Conservation (phyloP, 805 yeast genomes). For the Priceomyces carsonii region DNA sequence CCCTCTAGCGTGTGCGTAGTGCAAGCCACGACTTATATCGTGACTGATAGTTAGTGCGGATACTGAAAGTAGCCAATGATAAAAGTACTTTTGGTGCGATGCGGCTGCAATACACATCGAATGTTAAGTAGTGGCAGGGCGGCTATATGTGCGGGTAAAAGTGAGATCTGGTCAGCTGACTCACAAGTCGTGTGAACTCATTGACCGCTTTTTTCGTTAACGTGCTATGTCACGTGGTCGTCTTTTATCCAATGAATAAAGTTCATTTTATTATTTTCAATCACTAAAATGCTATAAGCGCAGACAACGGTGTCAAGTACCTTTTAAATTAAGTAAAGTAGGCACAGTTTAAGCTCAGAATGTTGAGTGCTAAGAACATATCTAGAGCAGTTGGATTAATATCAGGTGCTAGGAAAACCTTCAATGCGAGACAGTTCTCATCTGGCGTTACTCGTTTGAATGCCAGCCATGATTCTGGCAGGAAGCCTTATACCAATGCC, state of each 20-base stretch:
- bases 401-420: constrained; percentile 3
- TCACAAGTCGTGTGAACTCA: no score
- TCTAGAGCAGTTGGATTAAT: constrained; percentile 12
- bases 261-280: constrained; percentile 5
- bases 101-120: no score
- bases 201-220: no score
- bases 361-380: constrained; percentile 26
- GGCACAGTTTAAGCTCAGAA: constrained; percentile 10
- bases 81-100: no score
- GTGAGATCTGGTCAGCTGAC: no score
- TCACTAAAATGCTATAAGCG: constrained; percentile 1
- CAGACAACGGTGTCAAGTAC: not conserved
- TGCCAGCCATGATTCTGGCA: constrained; percentile 26
- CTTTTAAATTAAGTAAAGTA: not conserved
- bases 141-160: no score
- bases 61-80: no score
- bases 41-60: no score
- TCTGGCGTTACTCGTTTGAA: constrained; percentile 16
- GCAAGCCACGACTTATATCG: no score
- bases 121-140: no score
- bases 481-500: constrained; percentile 37
- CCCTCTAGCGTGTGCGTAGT: no score
- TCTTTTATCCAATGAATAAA: constrained; percentile 3
- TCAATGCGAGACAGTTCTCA: constrained; percentile 14
- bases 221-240: constrained; percentile 1